Evolutionary conservation across 2,329 filamentous ascomycete species (phyloP).

Genomic region (Elsinoe perseae): DNA sequence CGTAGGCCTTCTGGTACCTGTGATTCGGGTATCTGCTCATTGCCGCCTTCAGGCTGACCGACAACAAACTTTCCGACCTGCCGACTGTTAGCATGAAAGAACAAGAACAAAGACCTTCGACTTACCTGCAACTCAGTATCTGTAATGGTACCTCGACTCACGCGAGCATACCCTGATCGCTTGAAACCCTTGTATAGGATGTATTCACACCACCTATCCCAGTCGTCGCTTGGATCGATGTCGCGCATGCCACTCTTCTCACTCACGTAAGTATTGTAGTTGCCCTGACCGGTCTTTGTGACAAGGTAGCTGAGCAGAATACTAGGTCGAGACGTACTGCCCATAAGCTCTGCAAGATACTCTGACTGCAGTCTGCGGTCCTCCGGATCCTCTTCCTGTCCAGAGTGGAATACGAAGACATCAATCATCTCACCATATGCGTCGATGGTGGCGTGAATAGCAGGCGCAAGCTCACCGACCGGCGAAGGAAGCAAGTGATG

Average conservation of each 20-base stretch:
- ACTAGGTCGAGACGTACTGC: slow-evolving; percentile 66
- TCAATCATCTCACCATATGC: slow-evolving; percentile 86
- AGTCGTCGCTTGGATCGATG: slow-evolving; percentile 84
- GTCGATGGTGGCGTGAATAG: slow-evolving; percentile 92
- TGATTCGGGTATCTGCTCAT: slow-evolving; percentile 61
- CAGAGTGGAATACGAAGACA: slow-evolving; percentile 96
- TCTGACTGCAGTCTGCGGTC: slow-evolving; percentile 79
- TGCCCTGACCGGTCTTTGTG: slow-evolving; percentile 79
- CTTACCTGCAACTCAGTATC: slow-evolving; percentile 88
- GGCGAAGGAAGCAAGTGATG: slow-evolving; percentile 91
- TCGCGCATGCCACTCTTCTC: slow-evolving; percentile 85
- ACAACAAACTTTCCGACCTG: slow-evolving; percentile 86
- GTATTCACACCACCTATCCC: slow-evolving; percentile 99
- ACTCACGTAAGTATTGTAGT: slow-evolving; percentile 94
- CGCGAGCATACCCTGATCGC: slow-evolving; percentile 79
- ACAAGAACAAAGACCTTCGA: slow-evolving; percentile 14
- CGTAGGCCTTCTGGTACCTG: slow-evolving; percentile 68
- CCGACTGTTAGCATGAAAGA: not conserved
- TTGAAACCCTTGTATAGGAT: slow-evolving; percentile 87
- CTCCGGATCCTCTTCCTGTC: slow-evolving; percentile 92
- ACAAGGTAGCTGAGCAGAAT: slow-evolving; percentile 89
- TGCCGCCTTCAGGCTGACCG: slow-evolving; percentile 58
- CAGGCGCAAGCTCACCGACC: slow-evolving; percentile 87
- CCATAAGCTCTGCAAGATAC: slow-evolving; percentile 86
- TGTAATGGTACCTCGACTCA: slow-evolving; percentile 84